Percentiles rank a stretch among this genome's conserved stretches.
phyloP scores from a whole-genome alignment of 1,284 basidiomycete genomes.

The Apiotrichum brassicae region DNA sequence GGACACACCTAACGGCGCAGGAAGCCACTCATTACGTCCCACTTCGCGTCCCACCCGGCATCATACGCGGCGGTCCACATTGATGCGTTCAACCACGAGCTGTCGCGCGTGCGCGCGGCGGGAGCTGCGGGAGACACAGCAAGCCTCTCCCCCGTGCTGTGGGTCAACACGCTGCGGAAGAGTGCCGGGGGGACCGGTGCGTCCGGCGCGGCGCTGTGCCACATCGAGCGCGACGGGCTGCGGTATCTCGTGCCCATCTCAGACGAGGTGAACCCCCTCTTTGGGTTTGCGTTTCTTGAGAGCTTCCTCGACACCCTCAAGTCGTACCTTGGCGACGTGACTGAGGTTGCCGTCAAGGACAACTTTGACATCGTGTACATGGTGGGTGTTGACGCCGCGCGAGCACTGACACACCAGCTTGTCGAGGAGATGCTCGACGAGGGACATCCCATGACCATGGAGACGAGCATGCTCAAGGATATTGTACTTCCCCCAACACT shows the following conservation, averaged over 20 bases:
- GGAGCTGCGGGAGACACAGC: slow-evolving; percentile 15
- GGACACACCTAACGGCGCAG: slow-evolving; percentile 46
- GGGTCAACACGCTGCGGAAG: slow-evolving; percentile 34
- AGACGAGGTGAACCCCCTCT: slow-evolving; percentile 72
- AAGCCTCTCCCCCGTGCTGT: slow-evolving; percentile 33
- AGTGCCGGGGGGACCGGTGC: slow-evolving; percentile 21
- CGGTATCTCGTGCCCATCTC: slow-evolving; percentile 73
- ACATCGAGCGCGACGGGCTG: slow-evolving; percentile 66
- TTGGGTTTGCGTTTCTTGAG: slow-evolving; percentile 82
- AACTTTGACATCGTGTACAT: slow-evolving; percentile 96
- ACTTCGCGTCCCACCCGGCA: slow-evolving; percentile 70
- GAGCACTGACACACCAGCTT: slow-evolving; percentile 52
- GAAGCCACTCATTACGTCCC: slow-evolving; percentile 82
- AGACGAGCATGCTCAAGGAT: slow-evolving; percentile 81
- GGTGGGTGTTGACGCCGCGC: slow-evolving; percentile 49
- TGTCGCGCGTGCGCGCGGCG: slow-evolving; percentile 51
- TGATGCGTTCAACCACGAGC: slow-evolving; percentile 71
- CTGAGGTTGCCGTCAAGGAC: slow-evolving; percentile 70
- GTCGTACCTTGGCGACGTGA: slow-evolving; percentile 76
- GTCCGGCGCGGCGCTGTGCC: slow-evolving; percentile 50
- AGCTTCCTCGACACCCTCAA: slow-evolving; percentile 74
- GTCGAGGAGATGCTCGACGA: slow-evolving; percentile 93
- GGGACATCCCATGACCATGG: slow-evolving; percentile 90
- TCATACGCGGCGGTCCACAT: slow-evolving; percentile 79
- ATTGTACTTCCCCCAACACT: slow-evolving; percentile 84